Base-by-base conservation (phyloP, 2,329 filamentous ascomycete genomes). In the Myriangium duriaei region DNA sequence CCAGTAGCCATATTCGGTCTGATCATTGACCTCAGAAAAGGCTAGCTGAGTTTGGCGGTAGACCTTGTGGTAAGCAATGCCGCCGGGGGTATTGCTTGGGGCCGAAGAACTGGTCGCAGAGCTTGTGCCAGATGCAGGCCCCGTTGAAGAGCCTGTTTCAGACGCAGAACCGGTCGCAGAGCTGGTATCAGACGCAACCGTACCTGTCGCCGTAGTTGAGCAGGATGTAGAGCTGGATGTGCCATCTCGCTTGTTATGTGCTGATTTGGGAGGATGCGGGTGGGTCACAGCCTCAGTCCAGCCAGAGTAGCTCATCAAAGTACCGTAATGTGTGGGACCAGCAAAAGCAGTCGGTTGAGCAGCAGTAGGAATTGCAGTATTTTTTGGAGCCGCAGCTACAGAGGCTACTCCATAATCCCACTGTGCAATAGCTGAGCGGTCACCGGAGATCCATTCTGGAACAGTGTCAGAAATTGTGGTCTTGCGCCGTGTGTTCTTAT, bases 371-470 rank as follows among this genome's bases (percentile, higher is more conserved):
- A 26, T 26, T 7, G 28, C 36, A n/a, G 36, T 15, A 18, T 15
- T 26, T 14, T n/a, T 14, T 2, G 36, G 13, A 19, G 18, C 13
- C 17, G 15, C 16, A 11, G 36, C 16, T 3, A 13, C 30, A 24
- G 30, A 4, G 18, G 49, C 48, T 4, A 47, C 53, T 10, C 54
- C 67, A 43, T 71, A 71, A 32, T 75, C 68, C 81, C 81, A 86
- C 47, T 76, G 56, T 29, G 77, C 70, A 26, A 68, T 51, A 3
- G 70, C 60, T 16, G 47, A 57, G 5, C 61, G 57, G 49, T 85
- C 71, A 14, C 79, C 77, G 11, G 78, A 78, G 3, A 74, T 70
- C 74, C 78, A 85, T 66, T 87, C 81, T 83, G 41, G 28, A 30
- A 37, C 24, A 48, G 12, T 13, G 21, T 19, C 15, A 32, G 21